These are phyloP conservation scores for Olyra latifolia DNA, from an alignment of 176 grass and related monocot species.

Conservation along the genomic window DNA sequence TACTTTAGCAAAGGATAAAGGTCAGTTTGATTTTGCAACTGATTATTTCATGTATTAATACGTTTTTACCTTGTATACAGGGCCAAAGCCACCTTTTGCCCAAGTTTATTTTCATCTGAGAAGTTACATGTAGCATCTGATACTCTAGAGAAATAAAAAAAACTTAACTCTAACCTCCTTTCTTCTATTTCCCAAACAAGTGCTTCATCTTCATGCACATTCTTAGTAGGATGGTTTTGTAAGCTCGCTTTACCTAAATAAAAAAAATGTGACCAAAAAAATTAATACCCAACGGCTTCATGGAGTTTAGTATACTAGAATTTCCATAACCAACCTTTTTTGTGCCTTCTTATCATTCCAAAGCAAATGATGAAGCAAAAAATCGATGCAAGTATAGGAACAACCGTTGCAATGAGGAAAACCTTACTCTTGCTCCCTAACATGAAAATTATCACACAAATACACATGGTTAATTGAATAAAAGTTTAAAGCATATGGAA, in stretches of 20 bases:
- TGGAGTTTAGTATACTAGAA: not conserved
- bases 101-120: too few relatives aligned
- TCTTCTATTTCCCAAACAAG: not conserved
- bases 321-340: conserved; percentile 8
- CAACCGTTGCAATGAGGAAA: not conserved
- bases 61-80: too few relatives aligned
- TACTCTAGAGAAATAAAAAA: not conserved
- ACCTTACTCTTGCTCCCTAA: not conserved
- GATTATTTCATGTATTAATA: too few relatives aligned
- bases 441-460: not conserved
- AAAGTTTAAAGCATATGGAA: not conserved
- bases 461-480: not conserved
- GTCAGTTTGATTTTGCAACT: too few relatives aligned
- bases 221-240: not conserved
- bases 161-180: not conserved
- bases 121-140: too few relatives aligned
- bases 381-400: conserved; percentile 6
- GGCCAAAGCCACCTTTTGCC: too few relatives aligned
- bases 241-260: not conserved
- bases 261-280: not conserved
- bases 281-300: not conserved
- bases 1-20: too few relatives aligned
- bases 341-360: not conserved
- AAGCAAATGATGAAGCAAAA: not conserved
- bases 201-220: not conserved